Evolutionary conservation across 768 basidiomycete genomes (phyloP), one percentile per base, ranked within the genome.

Genomic region (Austroboletus festivus): DNA sequence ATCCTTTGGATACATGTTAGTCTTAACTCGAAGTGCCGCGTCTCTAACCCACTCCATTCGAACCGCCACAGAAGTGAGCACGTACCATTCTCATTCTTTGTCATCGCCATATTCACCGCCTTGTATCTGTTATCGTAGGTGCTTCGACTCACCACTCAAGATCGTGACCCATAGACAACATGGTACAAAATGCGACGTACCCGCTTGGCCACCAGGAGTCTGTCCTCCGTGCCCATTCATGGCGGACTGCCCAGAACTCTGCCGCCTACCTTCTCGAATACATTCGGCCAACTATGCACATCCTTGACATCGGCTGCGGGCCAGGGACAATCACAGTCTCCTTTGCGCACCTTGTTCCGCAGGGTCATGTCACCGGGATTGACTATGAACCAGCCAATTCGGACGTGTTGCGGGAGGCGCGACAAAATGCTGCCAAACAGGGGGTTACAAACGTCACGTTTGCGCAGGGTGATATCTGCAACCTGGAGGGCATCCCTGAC

Each of bases 241-340:
- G 54, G 55, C 63, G 73, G 35, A 78, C 74, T 13, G 74, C 64
- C 15, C 46, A 66, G 19, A 73, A 76, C 59, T 74, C 72, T 0
- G 73, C 75, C 3, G 64, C 63, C 0, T 73, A 72, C 56, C 64
- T 79, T 20, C 46, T 76, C 28, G 59, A 62, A 10, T 59, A 64
- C 33, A 56, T 77, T 24, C 59, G 65, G 21, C 70, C 72, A 1
- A 45, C 57, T 39, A 68, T 73, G 68, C 51, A 60, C 30, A 68
- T 80, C 47, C 73, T 80, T 37, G 79, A 80, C 56, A 56, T 79
- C 30, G 78, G 78, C 10, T 79, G 74, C 51, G 78, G 79, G 0
- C 78, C 79, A 0, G 79, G 77, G 0, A 75, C 73, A 13, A 79
- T 80, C 59, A 76, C 76, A 2, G 50, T 57, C 24, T 72, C 72